These are phyloP conservation scores for Mortierella alpina DNA, from an alignment of 192 early-diverging fungal genomes.

Conservation along the genomic window DNA sequence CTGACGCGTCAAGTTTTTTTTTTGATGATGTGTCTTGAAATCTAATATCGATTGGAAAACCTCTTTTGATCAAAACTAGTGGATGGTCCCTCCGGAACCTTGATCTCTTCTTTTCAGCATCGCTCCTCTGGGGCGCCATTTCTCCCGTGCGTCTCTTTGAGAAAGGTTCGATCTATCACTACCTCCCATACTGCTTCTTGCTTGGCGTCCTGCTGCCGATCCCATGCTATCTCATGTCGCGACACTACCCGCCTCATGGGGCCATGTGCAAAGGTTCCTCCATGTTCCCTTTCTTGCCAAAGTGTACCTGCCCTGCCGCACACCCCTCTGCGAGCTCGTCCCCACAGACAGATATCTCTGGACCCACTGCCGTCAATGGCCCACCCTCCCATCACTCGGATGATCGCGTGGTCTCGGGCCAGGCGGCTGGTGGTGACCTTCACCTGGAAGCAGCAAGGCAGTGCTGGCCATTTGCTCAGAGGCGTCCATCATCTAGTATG, in stretches of 20 bases:
- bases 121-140: constrained; percentile 45
- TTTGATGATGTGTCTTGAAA: neutral
- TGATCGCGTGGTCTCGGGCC: no score
- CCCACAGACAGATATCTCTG: no score
- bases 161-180: constrained; percentile 27
- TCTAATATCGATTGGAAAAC: neutral
- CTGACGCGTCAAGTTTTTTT: neutral
- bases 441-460: neutral
- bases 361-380: no score
- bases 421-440: no score
- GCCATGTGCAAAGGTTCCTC: constrained; percentile 29
- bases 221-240: constrained; percentile 37
- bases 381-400: neutral
- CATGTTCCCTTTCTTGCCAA: constrained; percentile 22
- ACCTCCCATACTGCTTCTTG: constrained; percentile 39
- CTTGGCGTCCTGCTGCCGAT: constrained; percentile 32
- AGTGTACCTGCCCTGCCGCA: constrained; percentile 17
- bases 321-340: neutral
- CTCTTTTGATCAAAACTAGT: neutral
- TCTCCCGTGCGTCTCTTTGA: constrained; percentile 24
- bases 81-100: constrained; percentile 47
- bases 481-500: neutral
- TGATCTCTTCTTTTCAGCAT: constrained; percentile 45
- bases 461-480: constrained; percentile 5
- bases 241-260: constrained; percentile 38